A percentile compares a stretch with the other conserved stretches of the same genome.
Evolutionary conservation across 495 filamentous ascomycete species (phyloP).

Genomic region (Arthonia radiata): DNA sequence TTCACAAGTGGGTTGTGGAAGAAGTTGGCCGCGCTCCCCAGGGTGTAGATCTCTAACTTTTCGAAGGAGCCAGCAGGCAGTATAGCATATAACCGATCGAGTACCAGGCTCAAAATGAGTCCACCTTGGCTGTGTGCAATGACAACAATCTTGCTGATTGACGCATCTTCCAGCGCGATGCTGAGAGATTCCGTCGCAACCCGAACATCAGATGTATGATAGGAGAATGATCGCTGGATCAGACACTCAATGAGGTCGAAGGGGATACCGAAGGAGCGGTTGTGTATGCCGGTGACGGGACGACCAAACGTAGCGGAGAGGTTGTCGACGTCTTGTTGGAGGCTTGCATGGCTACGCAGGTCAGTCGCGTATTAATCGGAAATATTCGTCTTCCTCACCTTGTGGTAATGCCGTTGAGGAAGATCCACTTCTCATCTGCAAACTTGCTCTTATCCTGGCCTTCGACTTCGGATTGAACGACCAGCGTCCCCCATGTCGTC

Average conservation of each 20-base stretch:
- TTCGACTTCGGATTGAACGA: no score
- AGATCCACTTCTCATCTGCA: no score
- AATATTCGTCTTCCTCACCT: no score
- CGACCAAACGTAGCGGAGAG: constrained; percentile 52
- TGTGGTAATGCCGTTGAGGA: no score
- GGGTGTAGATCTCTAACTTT: constrained; percentile 21
- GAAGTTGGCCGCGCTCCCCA: constrained; percentile 17
- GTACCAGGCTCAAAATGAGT: constrained; percentile 11
- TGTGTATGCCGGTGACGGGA: constrained; percentile 54
- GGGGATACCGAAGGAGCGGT: constrained; percentile 54
- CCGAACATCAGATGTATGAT: constrained; percentile 45
- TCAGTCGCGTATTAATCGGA: no score
- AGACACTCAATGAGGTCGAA: constrained; percentile 58
- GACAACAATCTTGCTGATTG: constrained; percentile 13
- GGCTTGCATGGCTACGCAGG: constrained; percentile 1
- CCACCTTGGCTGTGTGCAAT: constrained; percentile 15
- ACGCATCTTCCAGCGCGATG: constrained; percentile 14
- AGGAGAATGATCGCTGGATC: constrained; percentile 49
- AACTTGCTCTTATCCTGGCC: no score
- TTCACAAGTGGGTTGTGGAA: constrained; percentile 12
- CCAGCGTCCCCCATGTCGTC: no score
- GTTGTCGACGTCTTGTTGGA: constrained; percentile 44
- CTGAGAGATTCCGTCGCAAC: no score
- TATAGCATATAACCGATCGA: constrained; percentile 15
- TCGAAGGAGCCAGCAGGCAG: constrained; percentile 12